Evolutionary conservation across 306 rosid genomes (phyloP).

Genomic region (Inga oerstediana): DNA sequence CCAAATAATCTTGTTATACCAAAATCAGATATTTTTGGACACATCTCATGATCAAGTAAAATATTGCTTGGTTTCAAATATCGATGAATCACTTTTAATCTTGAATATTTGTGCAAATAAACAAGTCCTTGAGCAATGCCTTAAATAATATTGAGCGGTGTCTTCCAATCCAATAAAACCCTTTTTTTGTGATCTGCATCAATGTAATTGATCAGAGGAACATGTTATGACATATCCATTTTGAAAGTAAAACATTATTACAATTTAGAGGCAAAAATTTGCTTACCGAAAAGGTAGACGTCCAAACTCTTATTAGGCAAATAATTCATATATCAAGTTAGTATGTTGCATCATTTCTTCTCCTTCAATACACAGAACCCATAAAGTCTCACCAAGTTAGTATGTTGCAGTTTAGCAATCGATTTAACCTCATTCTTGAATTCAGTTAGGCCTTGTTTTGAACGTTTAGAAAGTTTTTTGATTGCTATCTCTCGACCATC

Average conservation of each 20-base stretch:
- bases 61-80: constrained; percentile 47
- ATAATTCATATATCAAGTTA: constrained; percentile 36
- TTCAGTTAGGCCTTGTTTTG: constrained; percentile 44
- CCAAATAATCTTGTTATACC: constrained; percentile 49
- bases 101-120: constrained; percentile 51
- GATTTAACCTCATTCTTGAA: constrained; percentile 46
- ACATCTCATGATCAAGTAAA: constrained; percentile 48
- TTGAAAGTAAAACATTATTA: neutral
- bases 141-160: constrained; percentile 37
- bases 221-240: neutral
- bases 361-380: constrained; percentile 43
- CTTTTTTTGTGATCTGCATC: constrained; percentile 21
- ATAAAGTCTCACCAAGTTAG: constrained; percentile 45
- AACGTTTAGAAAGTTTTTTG: constrained; percentile 45
- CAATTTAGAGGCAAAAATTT: neutral
- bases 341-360: constrained; percentile 39
- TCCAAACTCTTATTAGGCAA: constrained; percentile 40
- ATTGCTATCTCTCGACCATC: constrained; percentile 52
- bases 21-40: constrained; percentile 48
- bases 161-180: constrained; percentile 37
- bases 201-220: neutral
- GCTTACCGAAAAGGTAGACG: constrained; percentile 39
- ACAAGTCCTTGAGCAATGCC: constrained; percentile 49
- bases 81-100: constrained; percentile 40
- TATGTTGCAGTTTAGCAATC: constrained; percentile 51